phyloP scores from a whole-genome alignment of 75 land plant species.

The Pinus albicaulis region DNA sequence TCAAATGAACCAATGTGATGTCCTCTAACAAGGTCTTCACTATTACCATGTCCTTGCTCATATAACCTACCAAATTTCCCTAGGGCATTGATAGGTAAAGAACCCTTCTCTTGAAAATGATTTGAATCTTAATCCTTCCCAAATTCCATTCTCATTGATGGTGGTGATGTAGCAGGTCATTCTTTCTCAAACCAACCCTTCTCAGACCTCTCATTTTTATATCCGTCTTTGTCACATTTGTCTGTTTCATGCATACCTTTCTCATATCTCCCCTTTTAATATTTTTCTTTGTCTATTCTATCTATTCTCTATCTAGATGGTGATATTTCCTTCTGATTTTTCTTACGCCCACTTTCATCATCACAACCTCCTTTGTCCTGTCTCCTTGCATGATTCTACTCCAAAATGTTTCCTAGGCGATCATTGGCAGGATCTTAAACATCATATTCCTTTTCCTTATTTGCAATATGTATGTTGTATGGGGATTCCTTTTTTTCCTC shows the following conservation, averaged over 20 bases:
- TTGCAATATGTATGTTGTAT: no score
- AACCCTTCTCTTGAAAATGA: neutral
- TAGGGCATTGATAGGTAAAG: neutral
- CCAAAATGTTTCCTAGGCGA: no score
- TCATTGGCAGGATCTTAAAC: no score
- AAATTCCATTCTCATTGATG: neutral
- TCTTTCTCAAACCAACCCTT: slow-evolving; percentile 1
- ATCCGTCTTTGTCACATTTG: neutral
- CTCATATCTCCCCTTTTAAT: neutral
- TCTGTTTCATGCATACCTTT: slow-evolving; percentile 3
- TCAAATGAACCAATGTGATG: neutral
- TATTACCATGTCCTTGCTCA: slow-evolving; percentile 1
- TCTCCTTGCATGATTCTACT: no score
- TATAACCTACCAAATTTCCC: neutral
- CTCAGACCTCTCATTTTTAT: neutral
- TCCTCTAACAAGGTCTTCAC: slow-evolving; percentile 2
- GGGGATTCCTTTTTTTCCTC: neutral
- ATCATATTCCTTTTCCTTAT: no score
- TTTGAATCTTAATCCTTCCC: neutral
- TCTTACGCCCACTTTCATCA: no score
- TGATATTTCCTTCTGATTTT: no score
- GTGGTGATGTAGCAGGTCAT: neutral
- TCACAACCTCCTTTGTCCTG: no score
- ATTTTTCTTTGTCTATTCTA: neutral
- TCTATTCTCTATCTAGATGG: no score